Evolutionary conservation across 1,284 basidiomycete genomes (phyloP), one percentile per base, ranked within the genome.

Genomic region (Mycena citricolor): DNA sequence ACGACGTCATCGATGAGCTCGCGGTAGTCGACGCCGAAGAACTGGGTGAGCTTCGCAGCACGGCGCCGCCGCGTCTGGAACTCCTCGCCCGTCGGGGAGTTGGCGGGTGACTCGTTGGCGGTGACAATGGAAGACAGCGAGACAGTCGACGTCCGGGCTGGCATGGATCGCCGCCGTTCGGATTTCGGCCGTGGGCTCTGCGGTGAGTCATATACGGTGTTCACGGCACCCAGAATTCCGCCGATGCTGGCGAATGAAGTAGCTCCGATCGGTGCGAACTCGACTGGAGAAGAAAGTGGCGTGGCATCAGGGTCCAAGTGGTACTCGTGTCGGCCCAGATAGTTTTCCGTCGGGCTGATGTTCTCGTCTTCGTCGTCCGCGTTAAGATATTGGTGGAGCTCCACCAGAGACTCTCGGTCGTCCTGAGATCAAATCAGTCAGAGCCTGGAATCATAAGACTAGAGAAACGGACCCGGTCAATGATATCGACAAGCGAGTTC

Each of bases 1-100:
- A 90, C 63, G 17, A 90, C 77, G 57, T 89, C 83, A 33, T 70
- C 73, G 49, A 90, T 81, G 44, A 90, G 66, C 41, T 85, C 83
- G 21, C 79, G 75, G 58, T 90, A 89, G 60, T 86, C 75, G 33
- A 89, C 88, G 13, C 87, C 87, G 61, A 90, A 90, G 71, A 90
- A 90, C 63, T 83, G 75, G 20, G 83, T 82, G 47, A 90, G 69
- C 68, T 90, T 90, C 43, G 87, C 86, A 3, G 86, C 87, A 39
- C 81, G 71, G 28, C 79, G 70, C 38, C 88, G 72, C 34, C 87
- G 79, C 47, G 73, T 62, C 60, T 88, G 81, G 69, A 90, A 89
- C 49, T 70, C 71, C 8, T 68, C 69, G 42, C 67, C 60, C 39
- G 6, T 32, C 13, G 42, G 33, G 28, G 77, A 71, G 2, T 73